These are phyloP conservation scores for Eleusine coracana DNA, from an alignment of 176 grass and related monocot genomes.

Conservation along the genomic window DNA sequence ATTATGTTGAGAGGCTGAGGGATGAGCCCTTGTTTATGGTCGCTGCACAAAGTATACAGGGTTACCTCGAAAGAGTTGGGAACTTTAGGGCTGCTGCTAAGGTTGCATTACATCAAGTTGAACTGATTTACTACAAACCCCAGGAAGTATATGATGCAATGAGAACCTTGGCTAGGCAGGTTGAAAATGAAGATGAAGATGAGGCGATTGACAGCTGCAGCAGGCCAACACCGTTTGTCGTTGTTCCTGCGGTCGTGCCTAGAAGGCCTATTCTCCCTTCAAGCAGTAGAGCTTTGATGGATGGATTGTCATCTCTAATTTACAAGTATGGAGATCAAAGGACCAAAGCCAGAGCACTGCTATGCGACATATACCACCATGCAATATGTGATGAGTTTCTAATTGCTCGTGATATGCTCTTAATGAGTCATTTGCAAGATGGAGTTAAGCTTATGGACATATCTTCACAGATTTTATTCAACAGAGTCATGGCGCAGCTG, in stretches of 20 bases:
- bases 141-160: conserved; percentile 97
- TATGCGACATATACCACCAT: conserved; percentile 98
- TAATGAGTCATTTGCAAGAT: conserved; percentile 98
- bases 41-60: conserved; percentile 86
- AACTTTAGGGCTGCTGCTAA: conserved; percentile 81
- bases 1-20: conserved; percentile 92
- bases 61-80: conserved; percentile 72
- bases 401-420: conserved; percentile 83
- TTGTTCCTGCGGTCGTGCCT: conserved; percentile 77
- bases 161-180: conserved; percentile 71
- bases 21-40: conserved; percentile 90
- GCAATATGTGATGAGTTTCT: conserved; percentile 87
- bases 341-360: conserved; percentile 93
- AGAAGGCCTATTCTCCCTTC: conserved; percentile 85
- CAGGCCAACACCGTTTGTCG: conserved; percentile 66
- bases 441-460: conserved; percentile 95
- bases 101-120: conserved; percentile 76
- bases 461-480: conserved; percentile 91
- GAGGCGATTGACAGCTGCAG: conserved; percentile 39
- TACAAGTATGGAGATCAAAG: conserved; percentile 92
- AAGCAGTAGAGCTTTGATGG: conserved; percentile 75
- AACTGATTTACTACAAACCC: conserved; percentile 96
- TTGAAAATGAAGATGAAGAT: conserved; percentile 52
- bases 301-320: conserved; percentile 77
- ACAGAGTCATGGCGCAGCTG: conserved; percentile 88